These are phyloP conservation scores for Brassica balearica DNA, from an alignment of 441 rosid species.

Conservation along the genomic window DNA sequence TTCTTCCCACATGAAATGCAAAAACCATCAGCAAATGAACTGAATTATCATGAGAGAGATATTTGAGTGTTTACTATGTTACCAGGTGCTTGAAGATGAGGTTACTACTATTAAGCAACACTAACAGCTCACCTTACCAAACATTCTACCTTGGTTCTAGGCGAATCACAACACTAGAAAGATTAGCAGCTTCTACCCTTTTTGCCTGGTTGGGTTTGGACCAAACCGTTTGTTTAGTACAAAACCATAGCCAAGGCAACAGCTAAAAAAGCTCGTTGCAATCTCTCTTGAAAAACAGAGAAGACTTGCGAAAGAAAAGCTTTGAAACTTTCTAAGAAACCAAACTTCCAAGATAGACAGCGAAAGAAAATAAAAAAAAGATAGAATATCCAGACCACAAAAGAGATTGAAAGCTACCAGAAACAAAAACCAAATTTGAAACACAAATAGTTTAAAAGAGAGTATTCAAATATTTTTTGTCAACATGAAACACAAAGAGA, in stretches of 20 bases:
- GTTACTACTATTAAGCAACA: background rate
- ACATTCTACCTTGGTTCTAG: background rate
- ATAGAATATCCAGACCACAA: background rate
- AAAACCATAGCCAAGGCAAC: slow-evolving; percentile 25
- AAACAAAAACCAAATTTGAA: background rate
- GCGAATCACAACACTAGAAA: slow-evolving; percentile 6
- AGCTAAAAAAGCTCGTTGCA: background rate
- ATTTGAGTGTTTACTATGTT: background rate
- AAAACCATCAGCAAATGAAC: background rate
- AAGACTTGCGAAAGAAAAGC: background rate
- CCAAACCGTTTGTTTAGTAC: slow-evolving; percentile 7
- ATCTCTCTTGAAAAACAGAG: slow-evolving; percentile 5
- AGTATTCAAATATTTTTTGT: background rate
- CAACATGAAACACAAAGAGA: slow-evolving; percentile 25
- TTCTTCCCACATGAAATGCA: background rate
- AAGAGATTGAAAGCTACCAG: background rate
- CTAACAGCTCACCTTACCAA: background rate
- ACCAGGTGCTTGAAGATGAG: slow-evolving; percentile 42
- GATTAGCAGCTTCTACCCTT: background rate
- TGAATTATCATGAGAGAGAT: background rate
- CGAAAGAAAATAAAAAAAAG: background rate
- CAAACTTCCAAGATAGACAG: background rate
- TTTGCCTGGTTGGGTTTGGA: slow-evolving; percentile 3
- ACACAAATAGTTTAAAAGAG: background rate
- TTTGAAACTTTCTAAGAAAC: background rate